Conservation (phyloP, 129 eudicot genomes). For the carrot (Daucus carota) region DH1_v3.0 NC_030389.2:43676501-43677000, state of each 20-base stretch:
- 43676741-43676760: background rate
- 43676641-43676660: background rate
- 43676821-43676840: constrained; percentile 17
- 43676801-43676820: background rate
- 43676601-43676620: background rate
- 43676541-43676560: constrained; percentile 6
- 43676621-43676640: background rate
- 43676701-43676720: background rate
- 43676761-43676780: background rate
- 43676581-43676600: constrained; percentile 4
- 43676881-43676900: constrained; percentile 86
- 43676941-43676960: constrained; percentile 92
- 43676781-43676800: background rate
- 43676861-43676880: constrained; percentile 76
- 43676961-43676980: constrained; percentile 58
- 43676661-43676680: background rate
- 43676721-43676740: background rate
- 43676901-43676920: constrained; percentile 49
- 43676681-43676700: background rate
- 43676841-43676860: constrained; percentile 55
- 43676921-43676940: constrained; percentile 64
- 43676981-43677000: constrained; percentile 55
- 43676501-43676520: too few species aligned
- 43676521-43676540: background rate
- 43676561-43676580: background rate